Evolutionary conservation across 306 rosid genomes (phyloP).

Genomic region (Sphenostylis stenocarpa): DNA sequence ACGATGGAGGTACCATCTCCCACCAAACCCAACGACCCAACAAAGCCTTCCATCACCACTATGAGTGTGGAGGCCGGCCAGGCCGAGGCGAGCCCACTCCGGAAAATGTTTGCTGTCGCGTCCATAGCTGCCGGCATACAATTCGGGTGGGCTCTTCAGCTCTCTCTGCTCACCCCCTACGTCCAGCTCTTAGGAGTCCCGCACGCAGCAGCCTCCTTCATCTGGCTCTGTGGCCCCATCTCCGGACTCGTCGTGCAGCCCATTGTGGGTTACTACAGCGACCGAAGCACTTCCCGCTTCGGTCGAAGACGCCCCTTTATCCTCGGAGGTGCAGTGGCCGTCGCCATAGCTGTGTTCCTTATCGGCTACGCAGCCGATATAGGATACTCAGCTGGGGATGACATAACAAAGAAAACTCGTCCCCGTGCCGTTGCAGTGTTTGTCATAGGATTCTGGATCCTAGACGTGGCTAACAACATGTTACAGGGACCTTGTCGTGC

Average conservation of each 20-base stretch:
- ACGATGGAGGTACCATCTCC: background rate
- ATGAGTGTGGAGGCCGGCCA: background rate
- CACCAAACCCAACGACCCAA: background rate
- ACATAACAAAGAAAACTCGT: background rate
- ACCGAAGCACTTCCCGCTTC: slow-evolving; percentile 56
- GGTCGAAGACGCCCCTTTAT: slow-evolving; percentile 85
- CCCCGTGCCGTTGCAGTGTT: slow-evolving; percentile 49
- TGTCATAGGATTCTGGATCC: slow-evolving; percentile 67
- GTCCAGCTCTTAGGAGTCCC: slow-evolving; percentile 72
- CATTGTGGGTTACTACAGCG: slow-evolving; percentile 69
- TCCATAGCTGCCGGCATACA: slow-evolving; percentile 76
- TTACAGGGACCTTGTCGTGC: slow-evolving; percentile 73
- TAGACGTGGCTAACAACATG: slow-evolving; percentile 73
- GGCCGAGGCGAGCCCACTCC: background rate
- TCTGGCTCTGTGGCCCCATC: slow-evolving; percentile 81
- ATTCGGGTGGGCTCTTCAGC: slow-evolving; percentile 87
- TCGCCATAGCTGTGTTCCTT: slow-evolving; percentile 56
- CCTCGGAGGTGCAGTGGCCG: slow-evolving; percentile 29
- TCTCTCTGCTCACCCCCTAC: slow-evolving; percentile 69
- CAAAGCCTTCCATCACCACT: background rate
- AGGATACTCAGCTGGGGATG: slow-evolving; percentile 54
- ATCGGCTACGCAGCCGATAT: slow-evolving; percentile 79
- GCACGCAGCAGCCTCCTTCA: slow-evolving; percentile 64
- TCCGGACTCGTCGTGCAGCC: slow-evolving; percentile 78
- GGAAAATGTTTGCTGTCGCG: slow-evolving; percentile 50